phyloP scores from a whole-genome alignment of 2,329 filamentous ascomycete genomes.

The Fusarium sp. region DNA sequence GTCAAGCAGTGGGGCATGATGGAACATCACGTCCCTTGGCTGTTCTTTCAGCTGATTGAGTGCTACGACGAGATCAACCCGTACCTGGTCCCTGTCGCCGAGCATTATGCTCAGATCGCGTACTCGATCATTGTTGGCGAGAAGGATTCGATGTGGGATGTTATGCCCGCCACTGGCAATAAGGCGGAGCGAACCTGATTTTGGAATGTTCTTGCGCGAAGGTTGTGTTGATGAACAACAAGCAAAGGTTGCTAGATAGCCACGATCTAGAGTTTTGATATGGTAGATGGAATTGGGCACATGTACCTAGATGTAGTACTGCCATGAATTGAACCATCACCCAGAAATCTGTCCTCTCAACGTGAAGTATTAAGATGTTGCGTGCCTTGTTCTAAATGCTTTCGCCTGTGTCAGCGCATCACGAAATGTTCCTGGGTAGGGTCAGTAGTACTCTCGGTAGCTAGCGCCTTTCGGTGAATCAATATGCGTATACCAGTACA shows the following conservation, averaged over 20 bases:
- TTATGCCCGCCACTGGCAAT: not conserved
- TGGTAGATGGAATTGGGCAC: not conserved
- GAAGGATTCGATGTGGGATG: not conserved
- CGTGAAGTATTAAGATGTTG: not conserved
- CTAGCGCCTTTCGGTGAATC: too few relatives aligned
- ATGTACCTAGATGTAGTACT: not conserved
- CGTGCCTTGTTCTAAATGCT: not conserved
- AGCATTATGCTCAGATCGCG: not conserved
- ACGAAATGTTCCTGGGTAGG: too few relatives aligned
- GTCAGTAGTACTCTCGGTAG: too few relatives aligned
- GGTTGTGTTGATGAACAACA: not conserved
- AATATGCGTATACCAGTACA: too few relatives aligned
- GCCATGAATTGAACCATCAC: not conserved
- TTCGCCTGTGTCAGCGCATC: too few relatives aligned
- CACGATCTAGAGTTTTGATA: not conserved
- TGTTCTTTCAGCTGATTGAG: not conserved
- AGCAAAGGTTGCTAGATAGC: not conserved
- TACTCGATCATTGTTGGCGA: not conserved
- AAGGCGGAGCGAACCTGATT: not conserved
- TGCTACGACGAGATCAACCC: not conserved
- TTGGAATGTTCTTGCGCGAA: fast-evolving
- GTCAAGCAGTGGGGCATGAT: conserved; percentile 2
- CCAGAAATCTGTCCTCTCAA: fast-evolving
- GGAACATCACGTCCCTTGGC: not conserved
- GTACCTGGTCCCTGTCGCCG: fast-evolving